These are phyloP conservation scores for Plectosphaerella sp. DNA, from an alignment of 2,329 filamentous ascomycete species.

Conservation along the genomic window DNA sequence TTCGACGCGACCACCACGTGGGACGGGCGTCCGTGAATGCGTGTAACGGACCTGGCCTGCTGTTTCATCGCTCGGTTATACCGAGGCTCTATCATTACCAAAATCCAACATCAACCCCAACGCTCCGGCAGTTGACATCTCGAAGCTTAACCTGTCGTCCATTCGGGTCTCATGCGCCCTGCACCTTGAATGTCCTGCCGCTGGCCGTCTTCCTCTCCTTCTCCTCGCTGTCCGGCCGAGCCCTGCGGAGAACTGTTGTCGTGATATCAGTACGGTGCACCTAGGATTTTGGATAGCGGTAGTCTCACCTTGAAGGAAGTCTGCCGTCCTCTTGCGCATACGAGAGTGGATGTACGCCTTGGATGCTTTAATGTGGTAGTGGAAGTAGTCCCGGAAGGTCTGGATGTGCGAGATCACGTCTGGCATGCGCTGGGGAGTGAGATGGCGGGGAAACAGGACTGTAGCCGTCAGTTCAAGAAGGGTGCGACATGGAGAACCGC, in stretches of 20 bases:
- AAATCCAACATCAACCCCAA: not conserved
- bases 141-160: not conserved
- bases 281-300: not conserved
- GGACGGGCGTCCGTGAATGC: no score
- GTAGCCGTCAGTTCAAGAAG: conserved; percentile 9
- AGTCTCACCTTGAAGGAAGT: conserved; percentile 86
- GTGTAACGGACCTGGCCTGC: no score
- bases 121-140: not conserved
- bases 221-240: conserved; percentile 91
- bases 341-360: conserved; percentile 99
- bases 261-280: conserved; percentile 16
- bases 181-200: conserved; percentile 78
- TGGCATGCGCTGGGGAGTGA: conserved; percentile 83
- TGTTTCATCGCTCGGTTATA: not conserved
- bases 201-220: conserved; percentile 98
- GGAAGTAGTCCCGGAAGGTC: conserved; percentile 99
- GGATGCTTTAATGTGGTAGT: conserved; percentile 99
- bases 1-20: no score
- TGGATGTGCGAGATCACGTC: conserved; percentile 99
- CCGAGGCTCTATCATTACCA: not conserved
- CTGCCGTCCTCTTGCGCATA: conserved; percentile 95
- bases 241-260: conserved; percentile 79
- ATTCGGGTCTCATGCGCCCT: conserved; percentile 20
- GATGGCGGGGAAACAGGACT: conserved; percentile 95
- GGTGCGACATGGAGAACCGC: not conserved